These are phyloP conservation scores for Fraxinus sp. DNA, from an alignment of 305 asterid genomes.

Conservation along the genomic window DNA sequence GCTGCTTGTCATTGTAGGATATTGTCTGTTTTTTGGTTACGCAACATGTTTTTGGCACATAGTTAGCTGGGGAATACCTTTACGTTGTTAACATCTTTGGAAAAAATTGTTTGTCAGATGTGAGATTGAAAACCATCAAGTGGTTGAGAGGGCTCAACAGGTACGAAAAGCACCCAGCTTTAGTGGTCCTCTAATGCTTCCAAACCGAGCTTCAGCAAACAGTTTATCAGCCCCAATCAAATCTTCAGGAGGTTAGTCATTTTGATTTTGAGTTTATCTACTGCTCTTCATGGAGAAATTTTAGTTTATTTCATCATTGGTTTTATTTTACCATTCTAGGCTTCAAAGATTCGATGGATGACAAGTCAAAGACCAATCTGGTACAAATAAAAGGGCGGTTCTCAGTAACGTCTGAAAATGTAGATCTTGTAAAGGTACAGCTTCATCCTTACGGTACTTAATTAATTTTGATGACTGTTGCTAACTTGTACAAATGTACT, in stretches of 20 bases:
- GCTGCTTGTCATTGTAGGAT: neutral
- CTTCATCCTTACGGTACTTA: constrained; percentile 22
- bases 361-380: constrained; percentile 78
- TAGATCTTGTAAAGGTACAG: constrained; percentile 94
- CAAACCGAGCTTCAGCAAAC: constrained; percentile 96
- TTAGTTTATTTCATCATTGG: constrained; percentile 14
- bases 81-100: constrained; percentile 4
- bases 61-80: constrained; percentile 11
- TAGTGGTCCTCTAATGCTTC: constrained; percentile 95
- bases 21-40: neutral
- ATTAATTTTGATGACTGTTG: constrained; percentile 25
- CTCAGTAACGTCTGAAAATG: constrained; percentile 96
- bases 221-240: constrained; percentile 99
- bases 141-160: constrained; percentile 56
- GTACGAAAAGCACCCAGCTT: constrained; percentile 83
- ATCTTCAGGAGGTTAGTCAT: constrained; percentile 80
- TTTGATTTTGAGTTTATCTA: neutral
- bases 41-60: constrained; percentile 6
- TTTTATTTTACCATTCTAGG: constrained; percentile 42
- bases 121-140: constrained; percentile 64
- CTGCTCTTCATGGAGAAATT: constrained; percentile 10
- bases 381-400: constrained; percentile 98
- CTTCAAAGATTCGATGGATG: constrained; percentile 82
- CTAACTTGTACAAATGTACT: constrained; percentile 48
- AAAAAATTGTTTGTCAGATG: constrained; percentile 47